These are phyloP conservation scores for Fusarium clavum DNA, from an alignment of 2,329 filamentous ascomycete genomes.

Conservation along the genomic window DNA sequence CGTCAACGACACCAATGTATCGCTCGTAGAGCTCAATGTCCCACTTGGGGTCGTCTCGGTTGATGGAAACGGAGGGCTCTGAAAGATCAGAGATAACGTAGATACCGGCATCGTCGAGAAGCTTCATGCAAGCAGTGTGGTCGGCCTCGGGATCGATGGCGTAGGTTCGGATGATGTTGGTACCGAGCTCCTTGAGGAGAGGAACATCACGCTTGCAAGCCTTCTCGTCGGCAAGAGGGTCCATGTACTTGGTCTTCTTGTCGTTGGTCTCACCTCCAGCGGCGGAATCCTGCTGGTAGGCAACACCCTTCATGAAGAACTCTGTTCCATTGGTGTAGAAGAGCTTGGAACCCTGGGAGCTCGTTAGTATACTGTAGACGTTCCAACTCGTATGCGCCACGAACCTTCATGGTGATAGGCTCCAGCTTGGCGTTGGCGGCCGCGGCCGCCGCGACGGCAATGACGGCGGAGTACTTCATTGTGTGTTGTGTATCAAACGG, in stretches of 20 bases:
- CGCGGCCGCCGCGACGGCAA: conserved; percentile 57
- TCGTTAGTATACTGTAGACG: neutral
- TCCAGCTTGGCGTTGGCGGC: conserved; percentile 59
- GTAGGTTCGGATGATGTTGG: conserved; percentile 96
- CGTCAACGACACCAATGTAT: conserved; percentile 87
- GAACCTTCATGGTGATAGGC: conserved; percentile 77
- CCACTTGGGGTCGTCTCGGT: conserved; percentile 84
- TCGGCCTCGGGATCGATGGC: conserved; percentile 83
- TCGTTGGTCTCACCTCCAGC: conserved; percentile 63
- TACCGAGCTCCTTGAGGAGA: conserved; percentile 79
- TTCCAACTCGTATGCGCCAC: conserved; percentile 7
- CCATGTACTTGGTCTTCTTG: conserved; percentile 75
- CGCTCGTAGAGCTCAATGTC: conserved; percentile 80
- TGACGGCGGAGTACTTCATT: conserved; percentile 53
- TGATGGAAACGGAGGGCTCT: conserved; percentile 84
- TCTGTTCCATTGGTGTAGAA: conserved; percentile 81
- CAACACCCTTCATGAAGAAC: conserved; percentile 89
- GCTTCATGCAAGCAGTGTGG: conserved; percentile 86
- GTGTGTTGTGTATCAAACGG: conserved; percentile 38
- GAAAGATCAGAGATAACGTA: conserved; percentile 94
- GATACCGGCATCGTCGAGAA: conserved; percentile 87
- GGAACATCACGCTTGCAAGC: conserved; percentile 88
- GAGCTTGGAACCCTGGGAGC: conserved; percentile 78
- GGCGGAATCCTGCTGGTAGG: conserved; percentile 87
- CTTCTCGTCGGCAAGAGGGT: conserved; percentile 80